A percentile compares a stretch with the other conserved stretches of the same genome.
Conservation (phyloP, 495 filamentous ascomycete species). For the Amphirosellinia nigrospora region DNA sequence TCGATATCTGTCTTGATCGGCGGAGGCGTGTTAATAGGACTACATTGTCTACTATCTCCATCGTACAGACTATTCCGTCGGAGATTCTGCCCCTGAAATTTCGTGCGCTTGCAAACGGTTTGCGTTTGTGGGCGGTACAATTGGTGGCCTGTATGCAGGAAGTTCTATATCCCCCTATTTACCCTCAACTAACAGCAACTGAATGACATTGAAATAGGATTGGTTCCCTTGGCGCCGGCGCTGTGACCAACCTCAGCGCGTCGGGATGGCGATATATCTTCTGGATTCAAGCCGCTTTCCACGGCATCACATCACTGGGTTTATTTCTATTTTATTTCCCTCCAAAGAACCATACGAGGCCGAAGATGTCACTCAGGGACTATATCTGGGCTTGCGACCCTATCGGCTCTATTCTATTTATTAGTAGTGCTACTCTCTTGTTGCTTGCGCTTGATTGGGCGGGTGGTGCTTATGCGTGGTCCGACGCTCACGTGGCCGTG, state of each 20-base stretch:
- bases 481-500: constrained; percentile 54
- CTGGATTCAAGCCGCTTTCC: constrained; percentile 64
- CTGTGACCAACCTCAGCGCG: constrained; percentile 52
- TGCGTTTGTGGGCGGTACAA: constrained; percentile 52
- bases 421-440: constrained; percentile 54
- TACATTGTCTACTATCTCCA: constrained; percentile 59
- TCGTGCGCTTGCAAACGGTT: constrained; percentile 59
- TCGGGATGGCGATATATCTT: constrained; percentile 62
- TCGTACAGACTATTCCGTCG: constrained; percentile 60
- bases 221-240: constrained; percentile 55
- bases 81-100: constrained; percentile 63
- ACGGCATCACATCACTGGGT: constrained; percentile 51
- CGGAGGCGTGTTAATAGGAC: constrained; percentile 59
- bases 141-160: constrained; percentile 54
- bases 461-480: constrained; percentile 57
- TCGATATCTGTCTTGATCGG: constrained; percentile 61
- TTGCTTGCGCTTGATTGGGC: constrained; percentile 61
- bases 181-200: neutral
- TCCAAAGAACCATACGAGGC: constrained; percentile 43
- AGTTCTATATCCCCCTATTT: neutral
- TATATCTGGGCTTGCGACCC: constrained; percentile 60
- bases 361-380: constrained; percentile 49
- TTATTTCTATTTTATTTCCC: constrained; percentile 60
- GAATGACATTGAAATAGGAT: constrained; percentile 34
- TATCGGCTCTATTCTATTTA: constrained; percentile 57